These are phyloP conservation scores for Fallopia convolvulus DNA, from an alignment of 148 eudicot species.

Conservation along the genomic window DNA sequence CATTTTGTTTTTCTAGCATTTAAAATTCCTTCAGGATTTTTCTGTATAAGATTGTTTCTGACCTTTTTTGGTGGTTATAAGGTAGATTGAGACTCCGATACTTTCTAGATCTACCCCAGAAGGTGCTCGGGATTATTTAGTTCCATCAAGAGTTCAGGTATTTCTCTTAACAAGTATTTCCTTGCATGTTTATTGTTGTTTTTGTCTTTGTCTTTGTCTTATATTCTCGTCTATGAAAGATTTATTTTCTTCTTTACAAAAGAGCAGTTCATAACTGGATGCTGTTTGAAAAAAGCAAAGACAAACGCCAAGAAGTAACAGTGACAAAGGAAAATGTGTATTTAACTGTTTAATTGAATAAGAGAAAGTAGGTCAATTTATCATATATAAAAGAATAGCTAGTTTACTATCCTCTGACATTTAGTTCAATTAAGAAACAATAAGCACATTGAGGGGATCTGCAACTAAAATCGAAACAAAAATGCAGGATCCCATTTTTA, in stretches of 20 bases:
- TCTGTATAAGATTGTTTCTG: slow-evolving; percentile 3
- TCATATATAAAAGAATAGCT: neutral
- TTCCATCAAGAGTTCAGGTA: slow-evolving; percentile 99
- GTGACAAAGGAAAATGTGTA: neutral
- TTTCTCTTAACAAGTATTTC: slow-evolving; percentile 6
- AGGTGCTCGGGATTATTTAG: slow-evolving; percentile 98
- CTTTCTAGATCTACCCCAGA: slow-evolving; percentile 97
- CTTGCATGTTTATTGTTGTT: neutral
- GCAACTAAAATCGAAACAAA: neutral
- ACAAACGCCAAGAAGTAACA: neutral
- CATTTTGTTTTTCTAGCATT: neutral
- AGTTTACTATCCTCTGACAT: neutral
- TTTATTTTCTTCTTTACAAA: neutral
- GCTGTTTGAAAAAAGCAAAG: neutral
- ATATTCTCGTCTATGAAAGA: neutral
- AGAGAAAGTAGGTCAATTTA: neutral
- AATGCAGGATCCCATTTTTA: neutral
- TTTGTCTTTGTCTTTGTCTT: neutral
- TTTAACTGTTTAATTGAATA: neutral
- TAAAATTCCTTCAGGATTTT: neutral
- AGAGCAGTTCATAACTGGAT: neutral
- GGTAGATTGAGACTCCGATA: slow-evolving; percentile 99
- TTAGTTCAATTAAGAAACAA: neutral
- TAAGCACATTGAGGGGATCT: neutral
- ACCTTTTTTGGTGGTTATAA: slow-evolving; percentile 43